Conservation (phyloP, 1,139 yeast genomes). For the Candida pseudoviswanathii region DNA sequence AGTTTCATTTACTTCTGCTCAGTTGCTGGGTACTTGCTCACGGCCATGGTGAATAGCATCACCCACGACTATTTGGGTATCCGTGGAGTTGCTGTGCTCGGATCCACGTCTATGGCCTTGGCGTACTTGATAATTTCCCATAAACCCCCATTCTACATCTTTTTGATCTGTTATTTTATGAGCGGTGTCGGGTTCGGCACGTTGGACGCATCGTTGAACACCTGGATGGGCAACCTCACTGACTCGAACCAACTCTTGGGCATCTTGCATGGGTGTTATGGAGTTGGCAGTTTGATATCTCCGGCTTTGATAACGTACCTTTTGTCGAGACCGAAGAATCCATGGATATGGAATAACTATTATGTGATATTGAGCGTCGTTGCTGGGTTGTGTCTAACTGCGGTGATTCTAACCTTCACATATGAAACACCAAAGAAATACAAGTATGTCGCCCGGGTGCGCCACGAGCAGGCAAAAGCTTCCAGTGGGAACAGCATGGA, state of each 20-base stretch:
- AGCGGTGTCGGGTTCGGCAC: conserved; percentile 64
- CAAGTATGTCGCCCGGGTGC: conserved; percentile 30
- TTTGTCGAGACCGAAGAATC: conserved; percentile 31
- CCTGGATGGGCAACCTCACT: conserved; percentile 57
- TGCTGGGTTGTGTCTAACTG: conserved; percentile 25
- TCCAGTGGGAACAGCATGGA: conserved; percentile 13
- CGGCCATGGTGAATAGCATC: conserved; percentile 39
- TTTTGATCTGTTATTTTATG: conserved; percentile 39
- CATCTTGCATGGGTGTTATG: conserved; percentile 66
- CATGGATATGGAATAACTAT: conserved; percentile 52
- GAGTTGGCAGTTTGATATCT: conserved; percentile 66
- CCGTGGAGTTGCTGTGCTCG: conserved; percentile 40
- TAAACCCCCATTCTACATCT: conserved; percentile 39
- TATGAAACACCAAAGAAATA: conserved; percentile 60
- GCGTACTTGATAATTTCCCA: conserved; percentile 30
- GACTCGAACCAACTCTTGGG: conserved; percentile 69
- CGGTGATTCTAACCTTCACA: conserved; percentile 36
- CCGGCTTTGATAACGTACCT: conserved; percentile 59
- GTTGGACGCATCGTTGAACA: conserved; percentile 60
- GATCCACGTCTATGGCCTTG: conserved; percentile 32
- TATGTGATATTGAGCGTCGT: conserved; percentile 38
- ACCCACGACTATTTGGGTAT: conserved; percentile 38
- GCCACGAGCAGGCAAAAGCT: conserved; percentile 12
- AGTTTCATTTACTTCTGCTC: conserved; percentile 38
- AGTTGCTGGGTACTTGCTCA: conserved; percentile 40